Conservation (phyloP, 768 basidiomycete species). For the Amanita inopinata region DNA sequence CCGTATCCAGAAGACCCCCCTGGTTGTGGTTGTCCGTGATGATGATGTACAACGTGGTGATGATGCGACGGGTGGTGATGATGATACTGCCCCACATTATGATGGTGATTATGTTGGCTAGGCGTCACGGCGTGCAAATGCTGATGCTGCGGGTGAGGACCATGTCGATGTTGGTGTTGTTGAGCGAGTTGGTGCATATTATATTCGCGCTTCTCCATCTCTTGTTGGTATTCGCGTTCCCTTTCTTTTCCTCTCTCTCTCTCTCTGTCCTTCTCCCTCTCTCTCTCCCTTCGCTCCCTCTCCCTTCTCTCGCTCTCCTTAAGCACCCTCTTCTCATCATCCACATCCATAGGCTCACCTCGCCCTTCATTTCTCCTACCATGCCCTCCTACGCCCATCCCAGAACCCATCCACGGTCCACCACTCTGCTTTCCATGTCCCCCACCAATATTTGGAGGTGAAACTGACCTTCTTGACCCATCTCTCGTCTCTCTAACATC, state of each 20-base stretch:
- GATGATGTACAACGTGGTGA: constrained; percentile 39
- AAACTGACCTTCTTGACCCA: constrained; percentile 23
- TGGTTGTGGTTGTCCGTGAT: constrained; percentile 19
- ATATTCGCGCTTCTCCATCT: constrained; percentile 22
- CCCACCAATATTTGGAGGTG: constrained; percentile 22
- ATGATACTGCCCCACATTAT: constrained; percentile 26
- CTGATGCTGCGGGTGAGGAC: constrained; percentile 18
- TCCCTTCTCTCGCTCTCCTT: constrained; percentile 25
- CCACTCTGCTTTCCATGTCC: constrained; percentile 19
- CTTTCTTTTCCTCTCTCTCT: constrained; percentile 20
- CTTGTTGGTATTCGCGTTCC: constrained; percentile 16
- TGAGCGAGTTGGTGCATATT: constrained; percentile 25
- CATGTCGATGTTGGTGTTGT: constrained; percentile 25
- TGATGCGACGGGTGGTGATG: constrained; percentile 42
- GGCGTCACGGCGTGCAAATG: constrained; percentile 23
- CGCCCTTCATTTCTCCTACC: constrained; percentile 10
- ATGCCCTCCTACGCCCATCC: constrained; percentile 20
- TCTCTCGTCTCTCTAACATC: constrained; percentile 8
- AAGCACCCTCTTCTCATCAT: constrained; percentile 24
- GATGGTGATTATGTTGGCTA: constrained; percentile 23
- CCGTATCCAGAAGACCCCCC: constrained; percentile 15
- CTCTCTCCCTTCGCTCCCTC: constrained; percentile 19
- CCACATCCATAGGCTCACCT: constrained; percentile 21
- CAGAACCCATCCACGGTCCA: constrained; percentile 27
- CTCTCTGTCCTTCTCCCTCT: constrained; percentile 22